These are phyloP conservation scores for Agrocybe praecox DNA, from an alignment of 768 basidiomycete species.

Conservation along the genomic window DNA sequence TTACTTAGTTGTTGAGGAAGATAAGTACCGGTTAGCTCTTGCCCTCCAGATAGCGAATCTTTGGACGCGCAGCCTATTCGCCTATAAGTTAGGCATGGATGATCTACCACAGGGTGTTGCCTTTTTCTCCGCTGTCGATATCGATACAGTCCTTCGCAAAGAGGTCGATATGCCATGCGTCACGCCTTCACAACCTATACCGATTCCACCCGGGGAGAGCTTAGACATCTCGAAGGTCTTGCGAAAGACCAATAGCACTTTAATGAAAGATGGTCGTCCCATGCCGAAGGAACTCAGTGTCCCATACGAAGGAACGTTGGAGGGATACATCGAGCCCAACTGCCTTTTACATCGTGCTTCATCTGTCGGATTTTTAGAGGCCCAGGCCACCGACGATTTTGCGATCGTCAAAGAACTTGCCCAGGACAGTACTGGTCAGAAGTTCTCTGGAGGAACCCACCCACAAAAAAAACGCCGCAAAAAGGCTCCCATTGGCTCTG, in stretches of 20 bases:
- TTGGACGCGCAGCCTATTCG: constrained; percentile 93
- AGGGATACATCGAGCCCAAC: constrained; percentile 58
- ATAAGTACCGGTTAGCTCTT: constrained; percentile 87
- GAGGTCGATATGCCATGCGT: constrained; percentile 96
- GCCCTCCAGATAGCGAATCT: constrained; percentile 95
- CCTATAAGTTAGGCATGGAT: constrained; percentile 92
- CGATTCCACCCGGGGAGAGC: constrained; percentile 88
- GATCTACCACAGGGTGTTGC: constrained; percentile 94
- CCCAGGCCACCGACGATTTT: constrained; percentile 75
- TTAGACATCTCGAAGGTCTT: constrained; percentile 71
- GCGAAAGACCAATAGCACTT: constrained; percentile 65
- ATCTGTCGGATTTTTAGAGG: constrained; percentile 68
- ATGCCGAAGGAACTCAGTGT: constrained; percentile 42
- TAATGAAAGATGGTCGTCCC: constrained; percentile 58
- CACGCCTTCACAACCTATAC: constrained; percentile 85
- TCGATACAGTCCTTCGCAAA: constrained; percentile 89
- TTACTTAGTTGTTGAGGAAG: constrained; percentile 87
- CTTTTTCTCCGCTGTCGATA: constrained; percentile 96
- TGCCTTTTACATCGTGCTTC: constrained; percentile 67
- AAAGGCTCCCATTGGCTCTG: constrained; percentile 36
- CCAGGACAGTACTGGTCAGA: constrained; percentile 48
- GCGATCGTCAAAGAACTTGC: constrained; percentile 73
- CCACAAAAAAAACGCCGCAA: constrained; percentile 19
- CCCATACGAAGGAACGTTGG: constrained; percentile 33
- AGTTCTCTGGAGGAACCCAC: constrained; percentile 34